Conservation (phyloP, 2,329 filamentous ascomycete genomes). For the Diaporthe citriasiana region DNA sequence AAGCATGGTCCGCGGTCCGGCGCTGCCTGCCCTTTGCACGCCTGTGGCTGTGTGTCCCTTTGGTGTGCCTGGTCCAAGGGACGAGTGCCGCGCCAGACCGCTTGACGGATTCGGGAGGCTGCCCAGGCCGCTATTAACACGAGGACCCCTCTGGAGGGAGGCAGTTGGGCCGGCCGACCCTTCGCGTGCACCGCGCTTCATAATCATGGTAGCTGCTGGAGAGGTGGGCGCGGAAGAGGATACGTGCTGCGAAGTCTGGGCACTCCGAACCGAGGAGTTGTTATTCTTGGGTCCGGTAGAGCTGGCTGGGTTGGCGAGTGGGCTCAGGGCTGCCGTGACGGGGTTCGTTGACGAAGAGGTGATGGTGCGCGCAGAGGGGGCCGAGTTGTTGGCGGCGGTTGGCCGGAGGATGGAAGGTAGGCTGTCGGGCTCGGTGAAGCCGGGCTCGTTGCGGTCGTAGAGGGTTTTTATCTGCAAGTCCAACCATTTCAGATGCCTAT, state of each 20-base stretch:
- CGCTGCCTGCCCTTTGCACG: conserved; percentile 65
- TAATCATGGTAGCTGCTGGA: conserved; percentile 72
- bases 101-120: conserved; percentile 67
- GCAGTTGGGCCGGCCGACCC: conserved; percentile 69
- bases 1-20: conserved; percentile 67
- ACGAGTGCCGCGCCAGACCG: conserved; percentile 72
- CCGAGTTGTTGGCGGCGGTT: conserved; percentile 66
- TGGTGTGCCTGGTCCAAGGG: conserved; percentile 73
- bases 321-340: conserved; percentile 54
- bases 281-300: conserved; percentile 59
- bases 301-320: conserved; percentile 56
- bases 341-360: conserved; percentile 57
- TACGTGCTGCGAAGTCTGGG: conserved; percentile 63
- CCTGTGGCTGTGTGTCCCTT: conserved; percentile 58
- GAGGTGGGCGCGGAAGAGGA: conserved; percentile 72
- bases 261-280: conserved; percentile 63
- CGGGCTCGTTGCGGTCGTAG: conserved; percentile 72
- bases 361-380: conserved; percentile 57
- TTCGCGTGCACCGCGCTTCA: conserved; percentile 70
- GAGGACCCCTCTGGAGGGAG: conserved; percentile 66
- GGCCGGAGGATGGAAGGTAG: conserved; percentile 74
- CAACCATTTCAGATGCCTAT: conserved; percentile 74
- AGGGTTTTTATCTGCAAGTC: conserved; percentile 74
- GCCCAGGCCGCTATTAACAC: conserved; percentile 62
- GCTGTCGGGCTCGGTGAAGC: conserved; percentile 73